Conservation (phyloP, 495 filamentous ascomycete species). For the Lasiosphaeria hispida region DNA sequence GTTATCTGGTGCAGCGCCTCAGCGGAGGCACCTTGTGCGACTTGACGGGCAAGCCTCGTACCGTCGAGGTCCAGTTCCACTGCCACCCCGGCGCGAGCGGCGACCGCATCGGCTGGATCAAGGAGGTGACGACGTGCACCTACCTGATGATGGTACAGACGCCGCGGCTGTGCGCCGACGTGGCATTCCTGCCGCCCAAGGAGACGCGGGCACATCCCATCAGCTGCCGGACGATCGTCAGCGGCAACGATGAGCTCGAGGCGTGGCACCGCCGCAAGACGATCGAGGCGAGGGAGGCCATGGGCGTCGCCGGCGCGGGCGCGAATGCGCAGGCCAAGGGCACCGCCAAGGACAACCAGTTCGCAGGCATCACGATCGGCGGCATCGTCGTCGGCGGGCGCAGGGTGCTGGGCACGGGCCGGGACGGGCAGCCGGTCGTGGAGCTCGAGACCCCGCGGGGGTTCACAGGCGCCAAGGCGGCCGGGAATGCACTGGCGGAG, state of each 20-base stretch:
- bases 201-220: conserved; percentile 76
- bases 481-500: conserved; percentile 26
- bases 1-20: conserved; percentile 88
- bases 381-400: conserved; percentile 56
- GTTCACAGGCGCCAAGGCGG: conserved; percentile 22
- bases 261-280: conserved; percentile 56
- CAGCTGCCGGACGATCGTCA: conserved; percentile 69
- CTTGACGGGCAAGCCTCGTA: conserved; percentile 78
- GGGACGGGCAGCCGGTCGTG: conserved; percentile 37
- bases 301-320: conserved; percentile 42
- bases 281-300: conserved; percentile 51
- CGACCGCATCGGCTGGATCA: conserved; percentile 91
- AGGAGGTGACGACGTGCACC: conserved; percentile 88
- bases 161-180: conserved; percentile 85
- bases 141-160: conserved; percentile 96
- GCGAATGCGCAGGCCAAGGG: conserved; percentile 32
- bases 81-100: conserved; percentile 72
- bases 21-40: conserved; percentile 87
- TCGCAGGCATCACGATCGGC: conserved; percentile 40
- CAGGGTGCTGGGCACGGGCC: conserved; percentile 41
- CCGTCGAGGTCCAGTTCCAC: conserved; percentile 89
- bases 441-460: conserved; percentile 38
- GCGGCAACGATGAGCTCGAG: conserved; percentile 51
- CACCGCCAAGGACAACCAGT: conserved; percentile 19
- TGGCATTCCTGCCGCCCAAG: conserved; percentile 85